Percentiles rank a stretch among this genome's conserved stretches.
These are phyloP conservation scores for Rhizopus microsporus DNA, from an alignment of 371 early-diverging fungal genomes.

Conservation along the genomic window DNA sequence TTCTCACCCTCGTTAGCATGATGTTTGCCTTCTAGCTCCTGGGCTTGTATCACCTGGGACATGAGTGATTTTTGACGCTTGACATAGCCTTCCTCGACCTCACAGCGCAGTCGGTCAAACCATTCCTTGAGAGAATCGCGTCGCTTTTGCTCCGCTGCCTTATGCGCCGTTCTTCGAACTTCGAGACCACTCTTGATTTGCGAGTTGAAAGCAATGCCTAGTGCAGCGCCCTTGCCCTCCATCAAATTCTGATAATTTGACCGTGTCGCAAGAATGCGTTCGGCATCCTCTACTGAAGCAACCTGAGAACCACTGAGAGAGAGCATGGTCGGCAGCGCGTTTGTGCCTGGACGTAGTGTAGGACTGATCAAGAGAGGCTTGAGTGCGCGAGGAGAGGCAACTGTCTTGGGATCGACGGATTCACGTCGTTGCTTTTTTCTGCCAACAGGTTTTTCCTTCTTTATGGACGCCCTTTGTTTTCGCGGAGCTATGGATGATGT, in stretches of 20 bases:
- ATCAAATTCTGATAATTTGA: conserved; percentile 87
- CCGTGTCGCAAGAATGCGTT: conserved; percentile 66
- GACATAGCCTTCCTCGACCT: conserved; percentile 69
- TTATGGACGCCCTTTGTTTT: background rate
- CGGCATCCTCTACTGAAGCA: conserved; percentile 37
- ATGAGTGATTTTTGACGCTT: conserved; percentile 32
- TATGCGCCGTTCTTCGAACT: conserved; percentile 78
- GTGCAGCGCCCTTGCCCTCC: conserved; percentile 76
- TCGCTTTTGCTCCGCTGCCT: conserved; percentile 93
- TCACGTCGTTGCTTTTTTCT: conserved; percentile 28
- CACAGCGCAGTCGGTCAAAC: conserved; percentile 72
- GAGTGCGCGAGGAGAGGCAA: conserved; percentile 42
- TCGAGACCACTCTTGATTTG: conserved; percentile 76
- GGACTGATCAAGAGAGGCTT: conserved; percentile 52
- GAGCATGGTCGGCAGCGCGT: conserved; percentile 11
- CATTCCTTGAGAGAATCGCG: conserved; percentile 86
- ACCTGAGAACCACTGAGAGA: background rate
- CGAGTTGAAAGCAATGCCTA: conserved; percentile 71
- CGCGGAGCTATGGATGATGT: background rate
- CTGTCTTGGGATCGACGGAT: conserved; percentile 18
- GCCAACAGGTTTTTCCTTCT: background rate
- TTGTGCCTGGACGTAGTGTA: conserved; percentile 27
- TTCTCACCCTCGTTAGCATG: conserved; percentile 1
- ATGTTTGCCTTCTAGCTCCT: conserved; percentile 11
- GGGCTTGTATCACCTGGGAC: conserved; percentile 32